Evolutionary conservation across 345 rosid species (phyloP).

Genomic region (Gossypium herbaceum): DNA sequence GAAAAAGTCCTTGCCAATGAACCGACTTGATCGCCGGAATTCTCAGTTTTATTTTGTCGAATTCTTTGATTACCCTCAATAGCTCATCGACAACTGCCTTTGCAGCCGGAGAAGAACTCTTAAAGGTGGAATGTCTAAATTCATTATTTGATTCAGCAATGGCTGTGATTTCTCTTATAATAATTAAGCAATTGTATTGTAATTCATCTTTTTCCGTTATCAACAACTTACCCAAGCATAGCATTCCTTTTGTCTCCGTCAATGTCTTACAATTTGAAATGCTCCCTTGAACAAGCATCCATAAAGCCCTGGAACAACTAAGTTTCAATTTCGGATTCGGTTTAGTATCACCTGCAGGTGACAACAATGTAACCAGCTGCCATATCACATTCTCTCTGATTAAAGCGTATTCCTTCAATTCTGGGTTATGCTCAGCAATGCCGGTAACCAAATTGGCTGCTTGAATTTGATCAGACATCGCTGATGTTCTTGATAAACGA

Average conservation of each 20-base stretch:
- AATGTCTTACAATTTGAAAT: conserved; percentile 56
- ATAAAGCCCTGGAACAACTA: conserved; percentile 62
- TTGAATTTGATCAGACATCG: conserved; percentile 55
- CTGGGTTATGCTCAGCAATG: conserved; percentile 52
- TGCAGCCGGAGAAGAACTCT: conserved; percentile 55
- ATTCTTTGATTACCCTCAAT: background rate
- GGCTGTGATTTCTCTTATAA: conserved; percentile 65
- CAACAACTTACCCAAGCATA: conserved; percentile 71
- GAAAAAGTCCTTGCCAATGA: conserved; percentile 82
- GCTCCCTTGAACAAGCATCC: conserved; percentile 73
- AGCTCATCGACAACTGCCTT: conserved; percentile 25
- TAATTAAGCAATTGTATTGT: conserved; percentile 32
- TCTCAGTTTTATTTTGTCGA: background rate
- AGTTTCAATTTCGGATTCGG: conserved; percentile 45
- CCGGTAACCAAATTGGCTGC: conserved; percentile 60
- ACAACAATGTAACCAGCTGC: conserved; percentile 58
- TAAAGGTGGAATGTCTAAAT: conserved; percentile 70
- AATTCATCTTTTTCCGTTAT: conserved; percentile 60
- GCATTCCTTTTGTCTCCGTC: conserved; percentile 82
- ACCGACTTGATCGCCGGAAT: conserved; percentile 65
- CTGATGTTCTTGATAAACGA: conserved; percentile 59
- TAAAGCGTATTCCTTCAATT: conserved; percentile 62
- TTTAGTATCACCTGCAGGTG: conserved; percentile 46
- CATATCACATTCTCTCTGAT: conserved; percentile 70
- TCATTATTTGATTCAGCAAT: conserved; percentile 61